These are phyloP conservation scores for Penicillium italicum DNA, from an alignment of 2,329 filamentous ascomycete genomes.

Conservation along the genomic window DNA sequence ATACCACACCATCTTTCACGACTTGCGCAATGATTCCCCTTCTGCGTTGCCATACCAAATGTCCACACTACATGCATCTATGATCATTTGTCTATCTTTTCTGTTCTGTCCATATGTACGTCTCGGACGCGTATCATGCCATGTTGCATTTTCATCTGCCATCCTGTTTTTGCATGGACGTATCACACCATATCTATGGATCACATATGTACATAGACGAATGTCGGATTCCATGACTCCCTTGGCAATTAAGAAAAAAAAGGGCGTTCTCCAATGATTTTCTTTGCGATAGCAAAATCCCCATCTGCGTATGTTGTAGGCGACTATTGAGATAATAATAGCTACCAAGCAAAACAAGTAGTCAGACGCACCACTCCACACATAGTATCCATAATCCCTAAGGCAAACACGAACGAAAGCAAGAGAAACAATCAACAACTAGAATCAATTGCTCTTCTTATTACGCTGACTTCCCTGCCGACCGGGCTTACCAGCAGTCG, in stretches of 20 bases:
- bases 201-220: slow-evolving; percentile 19
- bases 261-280: background rate
- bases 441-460: slow-evolving; percentile 26
- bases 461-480: slow-evolving; percentile 23
- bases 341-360: background rate
- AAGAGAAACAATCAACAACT: background rate
- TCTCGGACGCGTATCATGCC: background rate
- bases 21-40: slow-evolving; percentile 27
- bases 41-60: slow-evolving; percentile 15
- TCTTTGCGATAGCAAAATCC: background rate
- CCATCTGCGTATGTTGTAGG: background rate
- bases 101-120: background rate
- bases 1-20: slow-evolving; percentile 8
- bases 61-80: slow-evolving; percentile 11
- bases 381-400: background rate
- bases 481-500: slow-evolving; percentile 11
- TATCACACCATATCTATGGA: slow-evolving; percentile 10
- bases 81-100: slow-evolving; percentile 2
- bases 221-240: background rate
- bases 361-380: background rate
- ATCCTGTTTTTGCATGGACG: slow-evolving; percentile 4
- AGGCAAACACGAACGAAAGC: background rate
- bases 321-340: background rate
- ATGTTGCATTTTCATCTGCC: slow-evolving; percentile 12
- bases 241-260: background rate